Conservation (phyloP, 108 stramenopile species). For the Skeletonema potamos region DNA sequence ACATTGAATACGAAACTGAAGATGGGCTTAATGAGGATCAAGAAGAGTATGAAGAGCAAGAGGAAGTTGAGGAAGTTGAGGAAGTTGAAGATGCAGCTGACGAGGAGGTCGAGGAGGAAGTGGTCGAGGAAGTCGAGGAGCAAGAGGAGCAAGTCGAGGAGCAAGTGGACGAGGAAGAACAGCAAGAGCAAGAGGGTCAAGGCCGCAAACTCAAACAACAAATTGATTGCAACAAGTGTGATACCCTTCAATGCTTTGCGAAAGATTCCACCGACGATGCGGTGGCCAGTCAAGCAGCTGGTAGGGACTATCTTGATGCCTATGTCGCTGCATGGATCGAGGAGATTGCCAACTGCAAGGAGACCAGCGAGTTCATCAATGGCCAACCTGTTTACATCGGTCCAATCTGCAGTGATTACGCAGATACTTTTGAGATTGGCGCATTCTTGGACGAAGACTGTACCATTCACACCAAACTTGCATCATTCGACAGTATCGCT, state of each 20-base stretch:
- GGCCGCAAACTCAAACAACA: conserved; percentile 19
- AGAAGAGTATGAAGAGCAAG: not conserved
- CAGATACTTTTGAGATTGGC: not conserved
- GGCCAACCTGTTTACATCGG: not conserved
- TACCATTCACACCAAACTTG: not conserved
- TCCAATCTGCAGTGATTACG: not conserved
- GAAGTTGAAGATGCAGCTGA: not conserved
- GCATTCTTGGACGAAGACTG: not conserved
- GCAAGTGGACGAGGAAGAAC: not conserved
- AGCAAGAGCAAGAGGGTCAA: conserved; percentile 4
- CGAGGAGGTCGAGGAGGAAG: not conserved
- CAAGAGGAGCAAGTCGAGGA: not conserved
- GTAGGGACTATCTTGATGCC: conserved; percentile 12
- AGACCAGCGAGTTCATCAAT: not conserved
- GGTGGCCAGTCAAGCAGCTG: not conserved
- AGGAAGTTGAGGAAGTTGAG: not conserved
- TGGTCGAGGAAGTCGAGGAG: conserved; percentile 1
- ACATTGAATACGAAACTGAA: not conserved
- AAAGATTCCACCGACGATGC: conserved; percentile 19
- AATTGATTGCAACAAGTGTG: conserved; percentile 28
- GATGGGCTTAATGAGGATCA: not conserved
- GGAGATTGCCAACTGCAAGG: not conserved
- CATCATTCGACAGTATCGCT: not conserved
- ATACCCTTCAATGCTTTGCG: conserved; percentile 19
- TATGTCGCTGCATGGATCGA: conserved; percentile 32